Base-by-base conservation (phyloP, 495 filamentous ascomycete genomes). In the Aspergillus carlsbadensis region DNA sequence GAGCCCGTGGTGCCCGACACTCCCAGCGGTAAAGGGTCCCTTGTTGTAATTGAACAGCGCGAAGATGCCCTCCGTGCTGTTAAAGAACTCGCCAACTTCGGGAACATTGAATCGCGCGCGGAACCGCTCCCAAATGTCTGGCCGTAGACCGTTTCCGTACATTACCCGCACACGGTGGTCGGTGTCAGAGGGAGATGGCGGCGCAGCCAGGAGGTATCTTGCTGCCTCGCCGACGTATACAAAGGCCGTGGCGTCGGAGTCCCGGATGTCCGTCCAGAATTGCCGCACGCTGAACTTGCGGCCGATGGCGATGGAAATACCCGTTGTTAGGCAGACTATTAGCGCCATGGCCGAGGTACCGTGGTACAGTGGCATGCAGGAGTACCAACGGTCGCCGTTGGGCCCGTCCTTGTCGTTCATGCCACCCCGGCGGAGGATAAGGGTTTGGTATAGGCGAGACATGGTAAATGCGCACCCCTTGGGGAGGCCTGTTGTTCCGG, bases 221-320 rank as follows among this genome's bases (percentile, higher is more conserved):
- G 88, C 81, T 0, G 86, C 89, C 67, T 94, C 89, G 59, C 90
- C 89, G n/a, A 94, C 90, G 62, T 94, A 94, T 10, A 87, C 82
- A 66, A 92, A 88, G 54, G 81, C 74, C 1, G 87, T 92, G 4
- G 88, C 80, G 14, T 78, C 67, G 0, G 83, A 86, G 58, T 88
- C 86, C 20, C 84, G 81, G 26, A 91, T 70, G 46, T 94, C 90
- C 11, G 71, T 67, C 90, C 90, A 94, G 75, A 94, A 94, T 14
- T 77, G 73, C 0, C 83, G 81, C 2, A 80, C 83, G 60, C 81
- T 85, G 77, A 92, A 94, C 57, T 81, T 84, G 26, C 83, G 83
- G 10, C 83, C 88, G 10, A 92, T 76, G 35, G 85, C 89, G 44
- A 90, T 67, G 8, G 83, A 82, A 7, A 82, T 66, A 2, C 88